A percentile compares a stretch with the other conserved stretches of the same genome.
Evolutionary conservation across 768 basidiomycete species (phyloP).

Genomic region (Amanita rubescens): DNA sequence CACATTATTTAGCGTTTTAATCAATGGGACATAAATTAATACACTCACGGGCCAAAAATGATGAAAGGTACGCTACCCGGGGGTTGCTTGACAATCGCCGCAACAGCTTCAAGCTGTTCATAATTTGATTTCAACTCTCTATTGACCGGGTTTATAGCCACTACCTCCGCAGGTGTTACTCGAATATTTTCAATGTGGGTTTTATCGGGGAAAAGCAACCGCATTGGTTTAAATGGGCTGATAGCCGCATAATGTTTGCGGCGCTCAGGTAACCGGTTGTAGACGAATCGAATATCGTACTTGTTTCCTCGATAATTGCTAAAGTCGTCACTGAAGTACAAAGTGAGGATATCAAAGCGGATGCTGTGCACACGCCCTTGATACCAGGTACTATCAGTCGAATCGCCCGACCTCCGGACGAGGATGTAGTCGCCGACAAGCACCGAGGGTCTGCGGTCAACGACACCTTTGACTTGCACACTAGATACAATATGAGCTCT

Average conservation of each 20-base stretch:
- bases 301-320: slow-evolving; percentile 28
- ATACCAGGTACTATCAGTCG: slow-evolving; percentile 29
- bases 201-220: slow-evolving; percentile 41
- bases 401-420: slow-evolving; percentile 21
- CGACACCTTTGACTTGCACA: slow-evolving; percentile 45
- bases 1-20: too few relatives aligned
- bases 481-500: slow-evolving; percentile 20
- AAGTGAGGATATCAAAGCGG: slow-evolving; percentile 30
- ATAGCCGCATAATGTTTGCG: slow-evolving; percentile 49
- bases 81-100: slow-evolving; percentile 36
- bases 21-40: background rate
- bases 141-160: slow-evolving; percentile 20
- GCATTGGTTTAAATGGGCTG: slow-evolving; percentile 27
- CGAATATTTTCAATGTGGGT: slow-evolving; percentile 17
- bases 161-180: slow-evolving; percentile 15
- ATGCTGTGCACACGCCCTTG: slow-evolving; percentile 46
- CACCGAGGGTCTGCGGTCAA: slow-evolving; percentile 52
- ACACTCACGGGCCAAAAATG: slow-evolving; percentile 56
- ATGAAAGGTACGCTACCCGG: slow-evolving; percentile 48
- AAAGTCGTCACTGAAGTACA: slow-evolving; percentile 42
- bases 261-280: slow-evolving; percentile 46
- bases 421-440: slow-evolving; percentile 43
- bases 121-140: slow-evolving; percentile 32
- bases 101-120: slow-evolving; percentile 44
- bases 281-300: slow-evolving; percentile 48